phyloP scores from a whole-genome alignment of 768 basidiomycete genomes.

The Naganishia antarctica region DNA sequence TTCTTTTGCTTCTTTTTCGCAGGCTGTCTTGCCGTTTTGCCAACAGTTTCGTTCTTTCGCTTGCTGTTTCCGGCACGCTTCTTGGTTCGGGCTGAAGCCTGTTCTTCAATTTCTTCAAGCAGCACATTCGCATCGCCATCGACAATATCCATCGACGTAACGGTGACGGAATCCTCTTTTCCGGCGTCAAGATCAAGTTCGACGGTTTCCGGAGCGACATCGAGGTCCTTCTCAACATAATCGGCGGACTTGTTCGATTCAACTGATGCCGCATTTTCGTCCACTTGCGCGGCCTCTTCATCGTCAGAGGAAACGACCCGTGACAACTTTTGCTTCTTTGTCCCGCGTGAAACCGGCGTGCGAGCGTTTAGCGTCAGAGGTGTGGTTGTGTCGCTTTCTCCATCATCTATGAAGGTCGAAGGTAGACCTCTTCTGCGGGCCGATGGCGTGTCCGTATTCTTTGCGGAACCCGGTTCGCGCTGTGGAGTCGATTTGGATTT shows the following conservation, averaged over 20 bases:
- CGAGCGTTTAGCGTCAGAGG: neutral
- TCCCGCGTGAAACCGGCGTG: neutral
- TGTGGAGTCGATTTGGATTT: neutral
- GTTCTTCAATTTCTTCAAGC: neutral
- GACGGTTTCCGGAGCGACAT: conserved; percentile 5
- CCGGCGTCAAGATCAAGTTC: neutral
- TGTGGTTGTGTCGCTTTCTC: no score
- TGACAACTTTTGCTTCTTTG: neutral
- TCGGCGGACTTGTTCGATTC: conserved; percentile 2
- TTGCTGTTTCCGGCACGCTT: conserved; percentile 7
- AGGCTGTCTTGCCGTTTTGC: conserved; percentile 20
- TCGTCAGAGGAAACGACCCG: conserved; percentile 15
- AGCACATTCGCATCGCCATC: neutral
- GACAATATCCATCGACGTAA: conserved; percentile 4
- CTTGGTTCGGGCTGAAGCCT: neutral
- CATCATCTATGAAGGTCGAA: no score
- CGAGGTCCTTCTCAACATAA: neutral
- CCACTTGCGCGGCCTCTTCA: conserved; percentile 16
- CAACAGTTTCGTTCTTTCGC: conserved; percentile 5
- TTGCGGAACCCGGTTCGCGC: neutral
- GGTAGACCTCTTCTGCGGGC: neutral
- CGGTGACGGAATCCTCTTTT: neutral
- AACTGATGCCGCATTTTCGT: neutral
- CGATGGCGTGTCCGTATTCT: neutral
- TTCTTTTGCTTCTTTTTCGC: conserved; percentile 20